A percentile compares a stretch with the other conserved stretches of the same genome.
Conservation (phyloP, 163 green algal species). For the Scenedesmus sp. region DNA sequence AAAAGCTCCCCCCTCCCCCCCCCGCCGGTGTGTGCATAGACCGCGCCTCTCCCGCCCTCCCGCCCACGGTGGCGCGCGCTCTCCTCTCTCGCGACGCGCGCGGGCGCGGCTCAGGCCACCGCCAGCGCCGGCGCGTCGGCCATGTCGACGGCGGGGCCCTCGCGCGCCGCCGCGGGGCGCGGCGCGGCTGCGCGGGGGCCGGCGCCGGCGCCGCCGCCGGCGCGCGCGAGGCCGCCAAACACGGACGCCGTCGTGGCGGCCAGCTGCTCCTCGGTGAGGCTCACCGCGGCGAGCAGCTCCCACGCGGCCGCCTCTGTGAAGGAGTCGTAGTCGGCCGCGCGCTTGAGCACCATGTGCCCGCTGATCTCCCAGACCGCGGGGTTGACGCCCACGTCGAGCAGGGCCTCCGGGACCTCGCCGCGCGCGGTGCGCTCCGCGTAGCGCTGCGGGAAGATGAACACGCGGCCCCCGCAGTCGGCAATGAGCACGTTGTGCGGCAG, state of each 20-base stretch:
- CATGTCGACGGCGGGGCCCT: too few relatives aligned
- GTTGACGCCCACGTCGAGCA: constrained; percentile 93
- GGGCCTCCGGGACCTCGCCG: constrained; percentile 71
- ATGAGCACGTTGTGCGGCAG: constrained; percentile 98
- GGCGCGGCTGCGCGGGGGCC: too few relatives aligned
- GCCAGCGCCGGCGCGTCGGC: too few relatives aligned
- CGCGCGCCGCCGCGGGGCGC: too few relatives aligned
- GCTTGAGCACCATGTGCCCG: constrained; percentile 97
- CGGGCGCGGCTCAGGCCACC: too few relatives aligned
- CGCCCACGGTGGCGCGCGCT: too few relatives aligned
- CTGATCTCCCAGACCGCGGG: constrained; percentile 96
- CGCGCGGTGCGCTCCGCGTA: constrained; percentile 90
- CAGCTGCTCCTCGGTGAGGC: constrained; percentile 52
- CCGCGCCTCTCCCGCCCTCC: too few relatives aligned
- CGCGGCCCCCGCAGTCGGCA: constrained; percentile 82
- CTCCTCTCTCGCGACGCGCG: too few relatives aligned
- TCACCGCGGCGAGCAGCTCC: constrained; percentile 56
- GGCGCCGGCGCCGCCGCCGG: too few relatives aligned
- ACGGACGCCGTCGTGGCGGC: constrained; percentile 13
- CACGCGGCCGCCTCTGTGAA: constrained; percentile 50
- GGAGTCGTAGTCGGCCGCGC: constrained; percentile 79
- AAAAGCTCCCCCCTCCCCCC: too few relatives aligned
- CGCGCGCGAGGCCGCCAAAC: too few relatives aligned
- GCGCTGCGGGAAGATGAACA: constrained; percentile 88
- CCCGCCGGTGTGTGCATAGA: too few relatives aligned